A percentile compares a stretch with the other conserved stretches of the same genome.
phyloP scores from a whole-genome alignment of 805 yeast genomes.

The Pichia pseudocactophila region DNA sequence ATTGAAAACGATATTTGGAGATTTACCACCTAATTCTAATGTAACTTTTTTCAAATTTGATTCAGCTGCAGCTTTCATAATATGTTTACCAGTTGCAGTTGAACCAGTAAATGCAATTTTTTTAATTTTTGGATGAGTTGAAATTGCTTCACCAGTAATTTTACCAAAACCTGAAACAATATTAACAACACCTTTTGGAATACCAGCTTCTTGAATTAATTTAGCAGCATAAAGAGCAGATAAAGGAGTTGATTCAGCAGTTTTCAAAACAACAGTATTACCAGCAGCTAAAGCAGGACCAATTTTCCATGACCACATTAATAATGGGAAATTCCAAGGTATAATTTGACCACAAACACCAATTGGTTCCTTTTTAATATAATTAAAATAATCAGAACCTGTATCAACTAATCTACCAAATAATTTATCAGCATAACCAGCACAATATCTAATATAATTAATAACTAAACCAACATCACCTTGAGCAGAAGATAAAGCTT shows the following conservation, averaged over 20 bases:
- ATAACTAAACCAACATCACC: slow-evolving; percentile 70
- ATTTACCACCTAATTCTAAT: slow-evolving; percentile 84
- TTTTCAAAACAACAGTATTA: slow-evolving; percentile 78
- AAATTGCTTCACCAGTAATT: slow-evolving; percentile 73
- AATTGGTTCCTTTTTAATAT: slow-evolving; percentile 79
- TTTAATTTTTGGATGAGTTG: slow-evolving; percentile 71
- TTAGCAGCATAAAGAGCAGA: slow-evolving; percentile 72
- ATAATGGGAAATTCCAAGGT: slow-evolving; percentile 95
- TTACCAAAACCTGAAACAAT: slow-evolving; percentile 82
- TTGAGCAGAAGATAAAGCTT: slow-evolving; percentile 58
- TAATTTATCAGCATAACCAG: slow-evolving; percentile 87
- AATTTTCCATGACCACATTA: slow-evolving; percentile 91
- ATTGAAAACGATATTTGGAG: slow-evolving; percentile 74
- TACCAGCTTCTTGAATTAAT: slow-evolving; percentile 70
- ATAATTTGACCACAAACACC: slow-evolving; percentile 95
- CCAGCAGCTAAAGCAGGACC: slow-evolving; percentile 92
- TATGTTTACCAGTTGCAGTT: slow-evolving; percentile 73
- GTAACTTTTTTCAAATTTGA: slow-evolving; percentile 66
- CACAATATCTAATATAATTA: slow-evolving; percentile 70
- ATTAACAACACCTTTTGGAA: slow-evolving; percentile 88
- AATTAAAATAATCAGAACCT: slow-evolving; percentile 62
- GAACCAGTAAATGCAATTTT: slow-evolving; percentile 95
- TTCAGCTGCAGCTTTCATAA: slow-evolving; percentile 63
- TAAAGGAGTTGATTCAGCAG: slow-evolving; percentile 89
- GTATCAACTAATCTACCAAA: slow-evolving; percentile 71